phyloP scores from a whole-genome alignment of 805 yeast genomes.

The Middelhovenomyces tepae region DNA sequence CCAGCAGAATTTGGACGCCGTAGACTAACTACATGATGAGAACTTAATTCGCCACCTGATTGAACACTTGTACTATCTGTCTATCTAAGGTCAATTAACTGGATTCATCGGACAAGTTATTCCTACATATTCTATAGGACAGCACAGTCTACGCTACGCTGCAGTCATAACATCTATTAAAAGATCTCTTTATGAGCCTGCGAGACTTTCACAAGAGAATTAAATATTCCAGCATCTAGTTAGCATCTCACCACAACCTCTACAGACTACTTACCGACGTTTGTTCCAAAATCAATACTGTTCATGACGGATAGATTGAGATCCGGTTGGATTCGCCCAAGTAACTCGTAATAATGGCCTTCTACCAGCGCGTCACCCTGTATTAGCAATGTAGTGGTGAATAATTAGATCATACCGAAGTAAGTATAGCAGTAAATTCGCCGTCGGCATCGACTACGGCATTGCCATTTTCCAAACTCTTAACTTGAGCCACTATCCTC shows the following conservation, averaged over 20 bases:
- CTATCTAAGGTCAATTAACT: conserved; percentile 1
- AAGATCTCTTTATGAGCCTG: conserved; percentile 14
- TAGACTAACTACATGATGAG: too few relatives aligned
- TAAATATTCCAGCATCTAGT: conserved; percentile 9
- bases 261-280: conserved; percentile 15
- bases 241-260: not conserved
- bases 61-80: too few relatives aligned
- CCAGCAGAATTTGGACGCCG: too few relatives aligned
- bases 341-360: conserved; percentile 27
- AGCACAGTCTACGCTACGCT: not conserved
- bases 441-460: conserved; percentile 26
- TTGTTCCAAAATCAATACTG: conserved; percentile 18
- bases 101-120: conserved; percentile 1
- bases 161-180: conserved; percentile 4
- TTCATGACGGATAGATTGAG: conserved; percentile 18
- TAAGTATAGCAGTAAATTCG: conserved; percentile 21
- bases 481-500: conserved; percentile 27
- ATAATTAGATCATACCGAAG: conserved; percentile 11
- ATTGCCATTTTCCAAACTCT: conserved; percentile 19
- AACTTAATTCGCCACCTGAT: too few relatives aligned
- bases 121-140: conserved; percentile 1
- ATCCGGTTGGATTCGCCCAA: conserved; percentile 28
- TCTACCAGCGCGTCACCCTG: conserved; percentile 13
- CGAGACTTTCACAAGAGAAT: conserved; percentile 7
- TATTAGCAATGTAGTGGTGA: not conserved